Evolutionary conservation across 257 asterid genomes (phyloP).

Genomic region (Echium plantagineum): DNA sequence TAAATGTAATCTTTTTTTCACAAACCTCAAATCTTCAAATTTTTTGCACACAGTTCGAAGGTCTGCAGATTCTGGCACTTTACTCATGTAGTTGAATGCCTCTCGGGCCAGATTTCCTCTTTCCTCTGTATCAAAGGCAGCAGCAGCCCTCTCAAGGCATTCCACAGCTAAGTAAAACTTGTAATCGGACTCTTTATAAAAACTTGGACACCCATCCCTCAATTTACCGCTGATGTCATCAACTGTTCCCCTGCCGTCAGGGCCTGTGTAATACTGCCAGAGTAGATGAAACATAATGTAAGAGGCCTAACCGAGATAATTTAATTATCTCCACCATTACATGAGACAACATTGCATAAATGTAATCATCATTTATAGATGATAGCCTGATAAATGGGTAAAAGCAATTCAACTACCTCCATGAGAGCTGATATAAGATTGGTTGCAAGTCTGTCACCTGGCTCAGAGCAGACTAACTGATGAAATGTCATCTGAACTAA

Average conservation of each 20-base stretch:
- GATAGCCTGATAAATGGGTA: not conserved
- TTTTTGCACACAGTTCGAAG: constrained; percentile 83
- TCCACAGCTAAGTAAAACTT: constrained; percentile 93
- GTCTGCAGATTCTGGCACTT: constrained; percentile 86
- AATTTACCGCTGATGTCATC: constrained; percentile 82
- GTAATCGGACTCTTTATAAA: constrained; percentile 79
- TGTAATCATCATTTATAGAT: not conserved
- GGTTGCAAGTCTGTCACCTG: constrained; percentile 72
- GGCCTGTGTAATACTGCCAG: constrained; percentile 90
- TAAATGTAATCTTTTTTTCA: constrained; percentile 6
- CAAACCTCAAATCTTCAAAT: constrained; percentile 91
- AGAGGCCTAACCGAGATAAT: constrained; percentile 12
- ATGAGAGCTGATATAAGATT: constrained; percentile 81
- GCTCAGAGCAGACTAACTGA: constrained; percentile 84
- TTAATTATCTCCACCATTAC: not conserved
- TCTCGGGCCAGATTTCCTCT: constrained; percentile 78
- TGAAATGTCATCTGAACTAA: constrained; percentile 75
- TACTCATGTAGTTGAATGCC: constrained; percentile 75
- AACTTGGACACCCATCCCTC: constrained; percentile 94
- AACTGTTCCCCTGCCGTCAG: constrained; percentile 97
- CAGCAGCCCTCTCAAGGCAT: constrained; percentile 88
- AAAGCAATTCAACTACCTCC: constrained; percentile 51
- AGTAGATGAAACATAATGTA: constrained; percentile 19
- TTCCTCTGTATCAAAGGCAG: constrained; percentile 55
- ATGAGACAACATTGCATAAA: not conserved